Evolutionary conservation across 805 yeast genomes (phyloP).

Genomic region (Lipomyces sp.): DNA sequence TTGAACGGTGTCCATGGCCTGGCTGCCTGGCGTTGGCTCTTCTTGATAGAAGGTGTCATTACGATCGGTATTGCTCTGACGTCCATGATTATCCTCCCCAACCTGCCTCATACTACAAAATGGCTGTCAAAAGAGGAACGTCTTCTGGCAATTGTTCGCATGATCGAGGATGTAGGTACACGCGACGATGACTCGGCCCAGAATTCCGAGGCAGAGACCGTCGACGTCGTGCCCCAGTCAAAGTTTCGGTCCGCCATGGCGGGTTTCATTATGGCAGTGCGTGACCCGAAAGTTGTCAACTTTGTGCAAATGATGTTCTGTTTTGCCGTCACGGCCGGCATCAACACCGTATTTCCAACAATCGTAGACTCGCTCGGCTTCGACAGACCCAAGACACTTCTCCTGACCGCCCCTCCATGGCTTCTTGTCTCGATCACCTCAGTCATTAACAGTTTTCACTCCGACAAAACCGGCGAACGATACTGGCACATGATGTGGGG

Average conservation of each 20-base stretch:
- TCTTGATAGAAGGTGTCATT: slow-evolving; percentile 60
- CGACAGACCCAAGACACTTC: slow-evolving; percentile 55
- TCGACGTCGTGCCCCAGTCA: neutral
- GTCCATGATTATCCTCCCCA: slow-evolving; percentile 57
- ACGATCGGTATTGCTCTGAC: slow-evolving; percentile 54
- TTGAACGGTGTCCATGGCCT: slow-evolving; percentile 51
- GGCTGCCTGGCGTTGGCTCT: slow-evolving; percentile 61
- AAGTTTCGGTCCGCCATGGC: slow-evolving; percentile 1
- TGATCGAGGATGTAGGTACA: slow-evolving; percentile 50
- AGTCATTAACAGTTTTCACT: slow-evolving; percentile 29
- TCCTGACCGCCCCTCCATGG: slow-evolving; percentile 46
- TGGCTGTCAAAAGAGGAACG: slow-evolving; percentile 54
- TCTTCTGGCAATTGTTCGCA: slow-evolving; percentile 49
- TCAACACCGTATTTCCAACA: slow-evolving; percentile 54
- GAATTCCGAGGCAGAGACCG: neutral
- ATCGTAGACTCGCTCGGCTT: slow-evolving; percentile 62
- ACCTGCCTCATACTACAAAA: slow-evolving; percentile 57
- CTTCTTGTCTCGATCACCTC: slow-evolving; percentile 28
- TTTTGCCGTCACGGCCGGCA: slow-evolving; percentile 64
- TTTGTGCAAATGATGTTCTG: slow-evolving; percentile 41
- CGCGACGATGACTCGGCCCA: slow-evolving; percentile 45
- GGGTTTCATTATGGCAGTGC: slow-evolving; percentile 34
- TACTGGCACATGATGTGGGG: slow-evolving; percentile 57
- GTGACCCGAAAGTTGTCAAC: slow-evolving; percentile 39
- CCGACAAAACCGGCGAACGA: slow-evolving; percentile 36